phyloP scores from a whole-genome alignment of 192 early-diverging fungal species.

The Phycomyces nitens region DNA sequence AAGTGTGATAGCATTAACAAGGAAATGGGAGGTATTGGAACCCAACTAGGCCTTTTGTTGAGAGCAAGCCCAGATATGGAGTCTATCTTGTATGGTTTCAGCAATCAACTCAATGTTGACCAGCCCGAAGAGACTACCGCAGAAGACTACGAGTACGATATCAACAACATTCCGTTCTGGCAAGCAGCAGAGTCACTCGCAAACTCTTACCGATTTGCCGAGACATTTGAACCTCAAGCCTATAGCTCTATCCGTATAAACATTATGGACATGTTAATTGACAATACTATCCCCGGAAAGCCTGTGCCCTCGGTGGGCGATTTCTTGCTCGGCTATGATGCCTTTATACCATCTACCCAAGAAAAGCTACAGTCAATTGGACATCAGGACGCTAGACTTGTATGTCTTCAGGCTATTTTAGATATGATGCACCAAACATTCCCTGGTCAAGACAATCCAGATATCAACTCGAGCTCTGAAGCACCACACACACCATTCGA shows the following conservation, averaged over 20 bases:
- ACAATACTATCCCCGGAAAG: constrained; percentile 57
- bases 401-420: constrained; percentile 63
- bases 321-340: constrained; percentile 83
- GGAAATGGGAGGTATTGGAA: constrained; percentile 52
- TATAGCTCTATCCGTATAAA: constrained; percentile 63
- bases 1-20: constrained; percentile 38
- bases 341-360: constrained; percentile 37
- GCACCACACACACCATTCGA: constrained; percentile 41
- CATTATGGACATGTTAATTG: constrained; percentile 81
- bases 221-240: neutral
- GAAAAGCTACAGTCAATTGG: constrained; percentile 19
- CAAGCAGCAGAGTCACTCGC: constrained; percentile 27
- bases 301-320: constrained; percentile 78
- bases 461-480: constrained; percentile 13
- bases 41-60: constrained; percentile 71
- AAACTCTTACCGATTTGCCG: constrained; percentile 16
- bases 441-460: constrained; percentile 30
- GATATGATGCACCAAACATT: constrained; percentile 54
- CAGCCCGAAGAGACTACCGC: constrained; percentile 33
- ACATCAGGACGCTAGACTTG: constrained; percentile 24
- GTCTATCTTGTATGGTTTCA: constrained; percentile 73
- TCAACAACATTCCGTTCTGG: constrained; percentile 39
- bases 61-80: constrained; percentile 58
- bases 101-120: constrained; percentile 69
- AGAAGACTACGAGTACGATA: constrained; percentile 37